Conservation (phyloP, 306 rosid genomes). For the Chamaecrista fasciculata region DNA sequence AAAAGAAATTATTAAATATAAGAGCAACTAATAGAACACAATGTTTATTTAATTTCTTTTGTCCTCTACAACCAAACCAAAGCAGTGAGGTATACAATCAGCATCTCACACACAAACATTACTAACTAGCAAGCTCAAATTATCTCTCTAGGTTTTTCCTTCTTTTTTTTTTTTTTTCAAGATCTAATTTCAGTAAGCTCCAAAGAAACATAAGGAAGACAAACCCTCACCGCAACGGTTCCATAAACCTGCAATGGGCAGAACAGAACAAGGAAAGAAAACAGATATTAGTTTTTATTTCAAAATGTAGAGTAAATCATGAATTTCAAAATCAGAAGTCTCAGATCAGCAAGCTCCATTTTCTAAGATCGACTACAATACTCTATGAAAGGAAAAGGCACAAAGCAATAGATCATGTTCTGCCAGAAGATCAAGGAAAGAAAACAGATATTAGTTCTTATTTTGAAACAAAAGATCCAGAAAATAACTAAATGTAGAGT, state of each 20-base stretch:
- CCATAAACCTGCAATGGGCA: conserved; percentile 28
- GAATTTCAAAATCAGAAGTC: neutral
- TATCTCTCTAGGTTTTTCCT: no score
- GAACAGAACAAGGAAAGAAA: neutral
- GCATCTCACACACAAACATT: neutral
- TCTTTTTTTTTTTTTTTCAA: neutral
- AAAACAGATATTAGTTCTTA: neutral
- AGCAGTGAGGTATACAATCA: neutral
- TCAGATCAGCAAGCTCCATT: neutral
- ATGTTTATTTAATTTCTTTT: neutral
- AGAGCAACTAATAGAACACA: neutral
- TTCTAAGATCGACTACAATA: no score
- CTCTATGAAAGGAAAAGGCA: neutral
- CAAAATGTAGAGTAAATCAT: neutral
- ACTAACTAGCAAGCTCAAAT: neutral
- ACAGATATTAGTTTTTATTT: neutral
- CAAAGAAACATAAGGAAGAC: neutral
- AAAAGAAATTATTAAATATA: no score
- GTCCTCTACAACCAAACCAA: neutral
- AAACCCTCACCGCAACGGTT: conserved; percentile 22
- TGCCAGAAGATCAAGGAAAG: neutral
- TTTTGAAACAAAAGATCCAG: neutral
- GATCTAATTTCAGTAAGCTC: neutral
- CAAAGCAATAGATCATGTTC: neutral
- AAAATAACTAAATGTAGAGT: neutral